These are phyloP conservation scores for Colletotrichum noveboracense DNA, from an alignment of 2,329 filamentous ascomycete genomes.

Conservation along the genomic window DNA sequence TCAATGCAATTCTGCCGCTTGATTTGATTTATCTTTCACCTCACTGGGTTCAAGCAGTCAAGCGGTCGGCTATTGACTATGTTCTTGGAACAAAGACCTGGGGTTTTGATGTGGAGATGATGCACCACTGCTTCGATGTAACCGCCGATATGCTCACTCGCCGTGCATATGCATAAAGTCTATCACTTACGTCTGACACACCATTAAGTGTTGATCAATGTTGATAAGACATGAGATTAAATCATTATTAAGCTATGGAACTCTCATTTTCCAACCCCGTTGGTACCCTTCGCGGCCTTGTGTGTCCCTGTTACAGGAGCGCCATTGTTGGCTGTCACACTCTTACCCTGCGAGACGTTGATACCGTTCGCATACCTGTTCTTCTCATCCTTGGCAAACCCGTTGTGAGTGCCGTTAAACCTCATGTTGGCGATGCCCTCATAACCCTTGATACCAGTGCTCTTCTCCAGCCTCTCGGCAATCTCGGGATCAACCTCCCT, in stretches of 20 bases:
- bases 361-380: constrained; percentile 57
- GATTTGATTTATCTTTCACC: too few relatives aligned
- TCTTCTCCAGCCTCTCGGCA: constrained; percentile 64
- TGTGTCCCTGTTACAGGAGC: not conserved
- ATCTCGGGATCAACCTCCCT: constrained; percentile 65
- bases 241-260: not conserved
- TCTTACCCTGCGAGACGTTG: constrained; percentile 11
- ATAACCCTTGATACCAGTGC: constrained; percentile 66
- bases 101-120: not conserved
- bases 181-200: too few relatives aligned
- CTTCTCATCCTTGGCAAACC: constrained; percentile 55
- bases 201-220: too few relatives aligned
- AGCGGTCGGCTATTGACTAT: rapidly evolving
- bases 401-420: constrained; percentile 68
- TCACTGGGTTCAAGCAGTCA: not conserved
- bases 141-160: not conserved
- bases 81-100: not conserved
- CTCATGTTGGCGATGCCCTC: constrained; percentile 56
- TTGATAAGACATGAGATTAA: not conserved
- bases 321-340: not conserved
- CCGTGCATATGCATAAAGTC: not conserved
- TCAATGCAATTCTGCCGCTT: not conserved
- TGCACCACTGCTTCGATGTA: not conserved
- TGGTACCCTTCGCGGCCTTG: not conserved
- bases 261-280: not conserved